Evolutionary conservation across 2,329 filamentous ascomycete genomes (phyloP).

Genomic region (Sporothrix luriei): DNA sequence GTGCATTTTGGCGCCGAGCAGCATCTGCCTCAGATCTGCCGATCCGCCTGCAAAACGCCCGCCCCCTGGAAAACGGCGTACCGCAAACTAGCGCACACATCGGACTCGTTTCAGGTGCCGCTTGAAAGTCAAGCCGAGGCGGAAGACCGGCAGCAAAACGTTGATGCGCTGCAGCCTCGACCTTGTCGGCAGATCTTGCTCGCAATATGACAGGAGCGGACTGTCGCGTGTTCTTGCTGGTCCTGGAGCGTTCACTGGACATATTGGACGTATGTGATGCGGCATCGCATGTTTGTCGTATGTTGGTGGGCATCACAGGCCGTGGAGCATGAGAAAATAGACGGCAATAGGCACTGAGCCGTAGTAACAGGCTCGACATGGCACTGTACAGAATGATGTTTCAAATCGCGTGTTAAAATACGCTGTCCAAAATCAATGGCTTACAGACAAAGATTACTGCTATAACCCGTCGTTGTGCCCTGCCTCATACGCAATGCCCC

Average conservation of each 20-base stretch:
- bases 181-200: background rate
- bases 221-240: background rate
- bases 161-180: background rate
- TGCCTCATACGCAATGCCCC: background rate
- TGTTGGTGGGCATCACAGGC: background rate
- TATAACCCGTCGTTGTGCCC: too few species aligned
- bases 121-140: constrained; percentile 9
- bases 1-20: background rate
- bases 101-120: constrained; percentile 16
- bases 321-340: background rate
- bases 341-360: too few species aligned
- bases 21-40: constrained; percentile 17
- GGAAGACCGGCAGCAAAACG: background rate
- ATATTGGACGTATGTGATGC: background rate
- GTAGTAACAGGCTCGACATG: too few species aligned
- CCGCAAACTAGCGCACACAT: background rate
- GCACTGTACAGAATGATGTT: too few species aligned
- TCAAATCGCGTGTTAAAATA: too few species aligned
- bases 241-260: background rate
- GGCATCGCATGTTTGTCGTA: background rate
- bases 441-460: too few species aligned
- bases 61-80: too few species aligned
- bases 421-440: too few species aligned
- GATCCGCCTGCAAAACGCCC: constrained; percentile 2
- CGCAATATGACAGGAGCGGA: too few species aligned